phyloP scores from a whole-genome alignment of 164 flowering plant species.

The Houttuynia cordata region DNA sequence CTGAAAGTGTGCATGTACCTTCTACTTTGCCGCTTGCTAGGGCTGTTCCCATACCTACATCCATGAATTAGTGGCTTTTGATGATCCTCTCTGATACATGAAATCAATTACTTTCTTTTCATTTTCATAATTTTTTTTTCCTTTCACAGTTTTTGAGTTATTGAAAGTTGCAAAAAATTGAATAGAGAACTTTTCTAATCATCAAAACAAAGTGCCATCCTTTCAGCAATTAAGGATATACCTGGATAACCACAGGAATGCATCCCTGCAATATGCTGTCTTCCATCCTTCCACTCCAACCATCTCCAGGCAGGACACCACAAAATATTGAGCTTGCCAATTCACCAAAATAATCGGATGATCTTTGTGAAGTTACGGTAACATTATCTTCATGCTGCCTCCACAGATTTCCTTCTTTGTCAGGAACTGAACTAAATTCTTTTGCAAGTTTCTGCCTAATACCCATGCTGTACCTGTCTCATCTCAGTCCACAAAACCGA shows the following conservation, averaged over 20 bases:
- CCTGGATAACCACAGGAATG: conserved; percentile 97
- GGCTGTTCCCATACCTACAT: too few species aligned
- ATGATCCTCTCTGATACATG: neutral
- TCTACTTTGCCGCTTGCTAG: too few species aligned
- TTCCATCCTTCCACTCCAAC: conserved; percentile 99
- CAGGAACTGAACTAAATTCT: conserved; percentile 82
- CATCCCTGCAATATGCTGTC: conserved; percentile 92
- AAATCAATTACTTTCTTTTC: neutral
- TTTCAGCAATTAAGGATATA: conserved; percentile 11
- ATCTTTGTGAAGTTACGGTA: conserved; percentile 61
- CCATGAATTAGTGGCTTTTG: too few species aligned
- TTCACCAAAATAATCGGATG: conserved; percentile 46
- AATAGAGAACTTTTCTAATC: neutral
- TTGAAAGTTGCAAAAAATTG: neutral
- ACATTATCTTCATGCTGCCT: conserved; percentile 75
- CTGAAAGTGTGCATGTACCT: too few species aligned
- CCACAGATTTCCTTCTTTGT: conserved; percentile 85
- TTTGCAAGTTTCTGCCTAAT: conserved; percentile 85
- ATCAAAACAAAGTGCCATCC: neutral
- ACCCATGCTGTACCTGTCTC: conserved; percentile 93
- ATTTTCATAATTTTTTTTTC: neutral
- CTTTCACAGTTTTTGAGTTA: too few species aligned
- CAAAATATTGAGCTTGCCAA: conserved; percentile 77
- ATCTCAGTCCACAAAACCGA: neutral
- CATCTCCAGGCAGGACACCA: conserved; percentile 98